Base-by-base conservation (phyloP, 805 yeast genomes). In the Jamesozyma rosinii region DNA sequence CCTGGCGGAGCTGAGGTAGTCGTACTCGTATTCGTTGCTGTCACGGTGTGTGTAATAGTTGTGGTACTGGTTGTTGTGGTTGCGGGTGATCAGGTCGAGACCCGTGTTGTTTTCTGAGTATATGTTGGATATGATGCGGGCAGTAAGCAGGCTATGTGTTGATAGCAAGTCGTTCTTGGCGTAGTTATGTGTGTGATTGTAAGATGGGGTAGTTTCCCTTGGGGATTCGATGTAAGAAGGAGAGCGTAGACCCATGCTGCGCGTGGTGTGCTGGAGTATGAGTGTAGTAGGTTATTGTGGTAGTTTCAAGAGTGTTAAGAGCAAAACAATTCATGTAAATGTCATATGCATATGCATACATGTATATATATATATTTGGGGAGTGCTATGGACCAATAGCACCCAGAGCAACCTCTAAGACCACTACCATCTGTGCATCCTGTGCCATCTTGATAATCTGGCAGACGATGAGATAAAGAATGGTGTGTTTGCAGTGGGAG, bases 171-270 rank as follows among this genome's bases (percentile, higher is more conserved):
- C 29, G 11, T 24, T 24, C 11, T 24, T 6, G 11, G 3, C 17
- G 20, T 32, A 15, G 20, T 32, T 32, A n/a, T 15, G 4, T n/a
- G n/a, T n/a, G n/a, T n/a, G n/a, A n/a, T n/a, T n/a, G n/a, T n/a
- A n/a, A n/a, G n/a, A n/a, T n/a, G n/a, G n/a, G 9, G 15, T 18
- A 5, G 20, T 10, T 29, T 19, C 24, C n/a, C 21, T 32, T 32
- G 32, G 22, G 30, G 32, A 18, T 15, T 42, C 45, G 4, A 42
- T 42, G 35, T 42, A 42, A 32, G 22, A 11, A 3, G 45, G 29
- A 11, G 29, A 30, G 13, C 38, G 38, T n/a, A 42, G 27, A n/a
- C 45, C 45, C 45, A 42, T 42, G 20, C 11, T 17, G 11, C 13
- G 6, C 18, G 9, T 15, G 18, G 29, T 24, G 29, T 24, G 29